A percentile compares a stretch with the other conserved stretches of the same genome.
Evolutionary conservation across 2,329 filamentous ascomycete species (phyloP).

Genomic region (Ophiostoma ips): DNA sequence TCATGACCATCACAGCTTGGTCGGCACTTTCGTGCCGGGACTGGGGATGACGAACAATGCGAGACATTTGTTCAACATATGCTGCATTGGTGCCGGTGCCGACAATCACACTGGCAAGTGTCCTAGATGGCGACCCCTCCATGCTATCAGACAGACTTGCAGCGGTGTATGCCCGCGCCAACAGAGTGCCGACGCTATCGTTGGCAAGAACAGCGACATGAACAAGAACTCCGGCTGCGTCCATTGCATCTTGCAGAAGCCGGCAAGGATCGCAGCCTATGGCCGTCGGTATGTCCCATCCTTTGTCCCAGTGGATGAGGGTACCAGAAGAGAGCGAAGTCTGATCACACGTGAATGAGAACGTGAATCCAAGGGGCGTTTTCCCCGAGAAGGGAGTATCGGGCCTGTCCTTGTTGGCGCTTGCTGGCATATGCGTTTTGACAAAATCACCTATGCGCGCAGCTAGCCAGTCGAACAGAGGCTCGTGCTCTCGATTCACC

Average conservation of each 20-base stretch:
- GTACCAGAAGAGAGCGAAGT: constrained; percentile 85
- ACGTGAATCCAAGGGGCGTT: constrained; percentile 88
- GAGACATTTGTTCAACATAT: constrained; percentile 83
- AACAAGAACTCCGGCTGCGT: constrained; percentile 71
- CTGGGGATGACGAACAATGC: constrained; percentile 31
- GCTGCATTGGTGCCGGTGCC: constrained; percentile 94
- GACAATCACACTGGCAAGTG: constrained; percentile 77
- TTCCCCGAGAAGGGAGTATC: constrained; percentile 41
- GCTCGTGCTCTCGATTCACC: constrained; percentile 67
- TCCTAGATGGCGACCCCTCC: constrained; percentile 24
- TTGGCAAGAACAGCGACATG: constrained; percentile 95
- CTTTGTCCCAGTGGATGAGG: constrained; percentile 94
- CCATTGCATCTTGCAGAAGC: constrained; percentile 76
- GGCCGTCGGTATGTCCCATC: constrained; percentile 86
- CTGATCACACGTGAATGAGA: constrained; percentile 92
- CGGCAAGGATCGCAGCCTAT: constrained; percentile 87
- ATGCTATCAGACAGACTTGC: constrained; percentile 58
- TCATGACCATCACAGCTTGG: constrained; percentile 84
- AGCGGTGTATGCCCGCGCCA: constrained; percentile 70
- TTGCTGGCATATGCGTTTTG: constrained; percentile 21
- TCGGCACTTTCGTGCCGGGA: constrained; percentile 20
- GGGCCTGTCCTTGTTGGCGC: constrained; percentile 15
- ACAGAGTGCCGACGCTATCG: constrained; percentile 91
- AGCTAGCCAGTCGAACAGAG: constrained; percentile 84
- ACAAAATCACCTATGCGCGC: constrained; percentile 86